Conservation (phyloP, 225 moss, liverwort and hornwort genomes). For the Sphagnum tenellum region DNA sequence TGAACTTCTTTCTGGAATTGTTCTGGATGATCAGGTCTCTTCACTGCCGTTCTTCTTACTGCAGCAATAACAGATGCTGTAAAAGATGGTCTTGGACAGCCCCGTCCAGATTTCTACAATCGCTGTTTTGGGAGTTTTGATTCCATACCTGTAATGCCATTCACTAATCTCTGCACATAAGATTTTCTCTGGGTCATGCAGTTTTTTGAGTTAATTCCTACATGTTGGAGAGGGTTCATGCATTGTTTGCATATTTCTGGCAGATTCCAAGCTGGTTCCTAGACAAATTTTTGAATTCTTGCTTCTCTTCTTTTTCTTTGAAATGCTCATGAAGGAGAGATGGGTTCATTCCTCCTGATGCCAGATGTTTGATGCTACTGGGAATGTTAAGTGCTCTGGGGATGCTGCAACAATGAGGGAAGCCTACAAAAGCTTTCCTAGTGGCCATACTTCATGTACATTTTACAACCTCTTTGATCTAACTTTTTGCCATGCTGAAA, state of each 20-base stretch:
- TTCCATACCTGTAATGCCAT: conserved; percentile 14
- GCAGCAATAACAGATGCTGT: conserved; percentile 34
- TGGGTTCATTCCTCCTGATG: background rate
- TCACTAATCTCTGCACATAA: background rate
- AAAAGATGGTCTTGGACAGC: conserved; percentile 33
- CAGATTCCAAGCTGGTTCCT: no score
- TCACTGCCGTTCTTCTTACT: conserved; percentile 36
- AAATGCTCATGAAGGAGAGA: background rate
- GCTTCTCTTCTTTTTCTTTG: background rate
- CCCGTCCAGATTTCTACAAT: conserved; percentile 35
- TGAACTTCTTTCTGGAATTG: no score
- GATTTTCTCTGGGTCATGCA: no score
- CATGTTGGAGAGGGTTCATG: no score
- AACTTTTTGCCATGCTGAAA: background rate
- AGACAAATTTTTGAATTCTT: no score
- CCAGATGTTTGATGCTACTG: conserved; percentile 15
- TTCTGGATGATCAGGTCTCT: conserved; percentile 19
- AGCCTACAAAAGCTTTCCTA: conserved; percentile 44
- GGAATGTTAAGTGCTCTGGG: conserved; percentile 22
- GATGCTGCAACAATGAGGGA: conserved; percentile 23
- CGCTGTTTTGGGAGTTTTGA: conserved; percentile 37
- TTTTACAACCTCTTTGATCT: background rate
- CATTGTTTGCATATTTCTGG: no score
- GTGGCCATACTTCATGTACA: conserved; percentile 45
- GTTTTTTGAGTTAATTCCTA: no score